Evolutionary conservation across 345 rosid species (phyloP).

Genomic region (Reutealis trisperma): DNA sequence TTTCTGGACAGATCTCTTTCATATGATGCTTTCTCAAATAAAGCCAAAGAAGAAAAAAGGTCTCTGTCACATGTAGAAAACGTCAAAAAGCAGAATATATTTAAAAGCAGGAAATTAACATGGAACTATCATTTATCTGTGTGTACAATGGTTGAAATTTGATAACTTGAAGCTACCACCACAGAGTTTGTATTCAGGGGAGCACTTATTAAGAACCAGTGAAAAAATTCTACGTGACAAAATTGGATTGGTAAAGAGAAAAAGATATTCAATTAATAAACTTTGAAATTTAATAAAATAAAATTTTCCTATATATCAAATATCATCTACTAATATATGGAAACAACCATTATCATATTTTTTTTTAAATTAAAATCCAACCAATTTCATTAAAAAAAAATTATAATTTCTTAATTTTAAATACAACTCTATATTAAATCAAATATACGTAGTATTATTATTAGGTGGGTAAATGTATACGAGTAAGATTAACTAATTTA

Average conservation of each 20-base stretch:
- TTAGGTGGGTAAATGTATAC: too few relatives aligned
- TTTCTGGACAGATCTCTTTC: slow-evolving; percentile 21
- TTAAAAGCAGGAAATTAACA: background rate
- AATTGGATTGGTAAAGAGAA: background rate
- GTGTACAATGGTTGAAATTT: background rate
- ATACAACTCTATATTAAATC: too few relatives aligned
- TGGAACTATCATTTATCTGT: background rate
- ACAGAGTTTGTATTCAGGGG: background rate
- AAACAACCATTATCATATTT: background rate
- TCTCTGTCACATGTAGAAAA: slow-evolving; percentile 13
- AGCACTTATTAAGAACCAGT: background rate
- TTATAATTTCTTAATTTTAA: background rate
- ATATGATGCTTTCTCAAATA: slow-evolving; percentile 10
- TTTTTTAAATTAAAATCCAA: too few relatives aligned
- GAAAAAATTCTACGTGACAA: background rate
- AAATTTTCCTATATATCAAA: background rate
- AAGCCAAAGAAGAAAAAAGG: slow-evolving; percentile 7
- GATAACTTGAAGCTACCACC: background rate
- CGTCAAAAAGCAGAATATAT: background rate
- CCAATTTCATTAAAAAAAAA: too few relatives aligned
- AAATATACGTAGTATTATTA: too few relatives aligned
- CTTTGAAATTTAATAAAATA: background rate
- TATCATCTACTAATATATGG: background rate
- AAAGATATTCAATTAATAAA: background rate
- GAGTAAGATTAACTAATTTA: too few relatives aligned